Percentiles rank a stretch among this genome's conserved stretches.
Evolutionary conservation across 257 asterid genomes (phyloP).

Genomic region (Nicotiana benthamiana): DNA sequence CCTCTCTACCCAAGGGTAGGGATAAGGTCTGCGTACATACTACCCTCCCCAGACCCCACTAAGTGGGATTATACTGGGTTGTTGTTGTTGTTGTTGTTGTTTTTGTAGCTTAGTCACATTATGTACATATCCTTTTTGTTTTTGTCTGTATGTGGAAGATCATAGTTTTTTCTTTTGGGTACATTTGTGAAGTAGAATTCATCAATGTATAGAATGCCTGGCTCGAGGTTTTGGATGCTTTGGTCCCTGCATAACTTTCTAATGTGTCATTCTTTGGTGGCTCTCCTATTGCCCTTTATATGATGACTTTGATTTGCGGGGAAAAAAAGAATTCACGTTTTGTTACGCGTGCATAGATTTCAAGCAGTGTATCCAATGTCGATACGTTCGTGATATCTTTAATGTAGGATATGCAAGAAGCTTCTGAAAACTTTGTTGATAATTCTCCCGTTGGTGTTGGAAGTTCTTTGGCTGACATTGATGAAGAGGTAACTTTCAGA

Average conservation of each 20-base stretch:
- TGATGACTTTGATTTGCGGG: background rate
- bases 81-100: too few relatives aligned
- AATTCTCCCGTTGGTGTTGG: slow-evolving; percentile 24
- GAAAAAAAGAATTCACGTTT: background rate
- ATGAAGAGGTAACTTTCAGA: slow-evolving; percentile 21
- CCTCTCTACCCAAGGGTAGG: too few relatives aligned
- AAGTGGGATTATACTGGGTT: too few relatives aligned
- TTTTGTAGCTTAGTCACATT: background rate
- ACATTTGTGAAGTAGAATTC: background rate
- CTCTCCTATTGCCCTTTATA: background rate
- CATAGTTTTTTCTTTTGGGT: background rate
- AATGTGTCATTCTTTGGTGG: background rate
- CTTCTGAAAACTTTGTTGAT: slow-evolving; percentile 22
- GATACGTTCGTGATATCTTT: slow-evolving; percentile 3
- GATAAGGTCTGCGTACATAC: too few relatives aligned
- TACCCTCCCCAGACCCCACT: too few relatives aligned
- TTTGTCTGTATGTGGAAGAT: background rate
- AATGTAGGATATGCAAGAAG: slow-evolving; percentile 30
- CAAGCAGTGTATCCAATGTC: background rate
- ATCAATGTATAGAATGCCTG: background rate
- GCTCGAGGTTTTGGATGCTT: background rate
- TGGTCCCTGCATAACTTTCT: background rate
- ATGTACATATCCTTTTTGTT: background rate
- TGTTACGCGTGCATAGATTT: background rate
- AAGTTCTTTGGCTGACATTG: slow-evolving; percentile 25